Evolutionary conservation across 495 filamentous ascomycete species (phyloP), one percentile per base, ranked within the genome.

Genomic region (Penicillium nucicola): DNA sequence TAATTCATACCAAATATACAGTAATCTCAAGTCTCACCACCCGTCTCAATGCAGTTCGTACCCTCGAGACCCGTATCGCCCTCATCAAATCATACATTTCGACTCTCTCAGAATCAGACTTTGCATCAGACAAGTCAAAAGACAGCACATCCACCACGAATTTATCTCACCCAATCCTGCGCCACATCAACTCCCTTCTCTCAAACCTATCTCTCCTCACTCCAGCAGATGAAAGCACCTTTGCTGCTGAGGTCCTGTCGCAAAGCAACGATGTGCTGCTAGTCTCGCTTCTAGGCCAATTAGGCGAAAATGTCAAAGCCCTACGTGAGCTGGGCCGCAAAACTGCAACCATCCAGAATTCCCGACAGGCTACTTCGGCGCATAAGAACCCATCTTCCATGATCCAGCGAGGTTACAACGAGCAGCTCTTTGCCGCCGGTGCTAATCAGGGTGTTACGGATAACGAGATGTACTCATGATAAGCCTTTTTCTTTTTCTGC

Each of bases 41-140:
- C 41, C 96, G 95, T 56, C 77, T 84, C 33, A 98, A 97, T 67
- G 92, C 95, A 20, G 84, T 96, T 58, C 87, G 86, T 67, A 96
- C 95, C 81, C 80, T 97, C 44, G 85, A 91, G 61, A 82, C 86
- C 13, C 86, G 95, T 38, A 85, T 98, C 62, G 77, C 80, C 12
- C 82, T 97, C 50, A 81, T 97, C 46, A 86, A 84, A 53, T 78
- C 80, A 31, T 97, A 97, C 65, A 80, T 98, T 41, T 70, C 84
- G 44, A 81, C 79, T 34, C 79, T 93, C 5, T 88, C 82, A 0
- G 80, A 78, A 18, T 80, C 84, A 56, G 70, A 84, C n/a, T 35
- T 36, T 12, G 34, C n/a, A 15, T 38, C 44, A 18, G 70, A 73
- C 12, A 72, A 68, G 22, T 56, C 64, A 13, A 60, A 66, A 10